These are phyloP conservation scores for Euphrasia confusa DNA, from an alignment of 257 asterid genomes.

Conservation along the genomic window DNA sequence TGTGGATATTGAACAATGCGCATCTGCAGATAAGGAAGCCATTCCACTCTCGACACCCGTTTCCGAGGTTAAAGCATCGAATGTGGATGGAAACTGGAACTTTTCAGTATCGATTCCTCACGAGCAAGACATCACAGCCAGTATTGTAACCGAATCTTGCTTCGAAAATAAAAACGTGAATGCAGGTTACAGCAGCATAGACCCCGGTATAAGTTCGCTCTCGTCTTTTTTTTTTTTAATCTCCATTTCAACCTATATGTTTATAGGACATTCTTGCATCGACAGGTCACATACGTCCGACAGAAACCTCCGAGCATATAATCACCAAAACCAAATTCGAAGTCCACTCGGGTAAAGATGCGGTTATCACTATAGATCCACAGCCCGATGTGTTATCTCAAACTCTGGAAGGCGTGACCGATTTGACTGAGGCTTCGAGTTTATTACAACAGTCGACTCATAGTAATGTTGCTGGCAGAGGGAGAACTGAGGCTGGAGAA, in stretches of 20 bases:
- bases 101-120: constrained; percentile 42
- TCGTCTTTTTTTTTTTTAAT: background rate
- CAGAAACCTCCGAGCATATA: constrained; percentile 38
- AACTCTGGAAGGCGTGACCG: constrained; percentile 18
- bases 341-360: constrained; percentile 40
- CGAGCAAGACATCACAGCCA: constrained; percentile 34
- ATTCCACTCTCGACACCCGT: constrained; percentile 25
- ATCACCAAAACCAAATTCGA: constrained; percentile 30
- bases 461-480: constrained; percentile 25
- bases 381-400: constrained; percentile 27
- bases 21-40: constrained; percentile 38
- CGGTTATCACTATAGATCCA: constrained; percentile 47
- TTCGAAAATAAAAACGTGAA: constrained; percentile 28
- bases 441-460: constrained; percentile 31
- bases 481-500: constrained; percentile 33
- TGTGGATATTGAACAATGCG: constrained; percentile 21
- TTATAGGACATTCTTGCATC: constrained; percentile 5
- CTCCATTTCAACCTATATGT: background rate
- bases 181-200: constrained; percentile 24
- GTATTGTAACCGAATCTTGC: constrained; percentile 28
- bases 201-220: constrained; percentile 24
- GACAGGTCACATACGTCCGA: constrained; percentile 36
- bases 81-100: constrained; percentile 27
- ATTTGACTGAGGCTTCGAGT: constrained; percentile 25
- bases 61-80: constrained; percentile 28